Evolutionary conservation across 2,329 filamentous ascomycete species (phyloP).

Genomic region (Penicillium occitanis): DNA sequence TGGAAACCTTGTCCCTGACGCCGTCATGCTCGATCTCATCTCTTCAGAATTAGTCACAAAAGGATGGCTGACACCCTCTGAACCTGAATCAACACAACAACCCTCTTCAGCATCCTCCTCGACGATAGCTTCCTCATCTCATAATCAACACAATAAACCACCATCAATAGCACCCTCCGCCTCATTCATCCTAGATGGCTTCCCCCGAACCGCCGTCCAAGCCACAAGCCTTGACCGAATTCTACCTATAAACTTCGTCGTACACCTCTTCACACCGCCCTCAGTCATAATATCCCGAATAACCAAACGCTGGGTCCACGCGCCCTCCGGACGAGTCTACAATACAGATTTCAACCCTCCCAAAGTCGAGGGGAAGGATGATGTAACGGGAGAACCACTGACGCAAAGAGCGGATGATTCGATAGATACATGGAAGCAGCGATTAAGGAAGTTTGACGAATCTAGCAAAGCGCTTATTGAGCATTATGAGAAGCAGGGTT

Average conservation of each 20-base stretch:
- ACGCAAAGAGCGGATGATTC: conserved; percentile 82
- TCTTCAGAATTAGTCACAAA: conserved; percentile 81
- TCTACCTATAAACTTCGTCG: conserved; percentile 91
- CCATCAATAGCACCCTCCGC: conserved; percentile 67
- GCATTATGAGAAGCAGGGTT: conserved; percentile 80
- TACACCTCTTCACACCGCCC: conserved; percentile 81
- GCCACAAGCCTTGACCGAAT: conserved; percentile 74
- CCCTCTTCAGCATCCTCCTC: conserved; percentile 26
- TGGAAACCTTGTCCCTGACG: conserved; percentile 86
- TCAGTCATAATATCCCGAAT: conserved; percentile 88
- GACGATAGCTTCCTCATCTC: conserved; percentile 49
- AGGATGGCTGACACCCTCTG: conserved; percentile 69
- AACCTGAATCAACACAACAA: background rate
- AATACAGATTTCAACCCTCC: conserved; percentile 92
- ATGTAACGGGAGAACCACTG: conserved; percentile 84
- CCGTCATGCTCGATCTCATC: conserved; percentile 88
- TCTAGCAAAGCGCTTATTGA: conserved; percentile 81
- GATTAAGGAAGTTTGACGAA: conserved; percentile 81
- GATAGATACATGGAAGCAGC: conserved; percentile 77
- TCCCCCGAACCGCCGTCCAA: conserved; percentile 83
- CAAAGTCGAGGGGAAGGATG: conserved; percentile 75
- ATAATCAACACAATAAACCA: conserved; percentile 33
- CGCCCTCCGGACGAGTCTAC: conserved; percentile 86
- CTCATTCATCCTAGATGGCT: conserved; percentile 94
- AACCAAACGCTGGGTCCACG: conserved; percentile 88